These are phyloP conservation scores for Pseudodiploospora longispora DNA, from an alignment of 2,329 filamentous ascomycete species.

Conservation along the genomic window DNA sequence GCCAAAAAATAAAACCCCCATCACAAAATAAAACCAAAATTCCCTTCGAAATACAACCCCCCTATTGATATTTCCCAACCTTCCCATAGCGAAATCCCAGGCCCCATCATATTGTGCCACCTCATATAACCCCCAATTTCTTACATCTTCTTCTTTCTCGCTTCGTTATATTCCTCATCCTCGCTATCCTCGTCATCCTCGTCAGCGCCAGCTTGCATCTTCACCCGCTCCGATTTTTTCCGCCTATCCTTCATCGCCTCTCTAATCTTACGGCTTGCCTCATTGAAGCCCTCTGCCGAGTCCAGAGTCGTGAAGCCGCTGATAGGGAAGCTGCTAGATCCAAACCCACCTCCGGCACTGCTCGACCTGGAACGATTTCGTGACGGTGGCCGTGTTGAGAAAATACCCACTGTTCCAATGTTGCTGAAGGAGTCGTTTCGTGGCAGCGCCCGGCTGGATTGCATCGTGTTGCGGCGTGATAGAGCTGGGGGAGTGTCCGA, in stretches of 20 bases:
- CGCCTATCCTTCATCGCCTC: conserved; percentile 68
- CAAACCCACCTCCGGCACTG: conserved; percentile 56
- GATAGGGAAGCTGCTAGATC: conserved; percentile 55
- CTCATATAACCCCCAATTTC: not conserved
- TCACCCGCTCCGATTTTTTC: conserved; percentile 39
- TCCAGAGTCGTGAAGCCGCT: conserved; percentile 62
- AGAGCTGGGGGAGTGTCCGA: conserved; percentile 31
- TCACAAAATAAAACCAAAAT: not conserved
- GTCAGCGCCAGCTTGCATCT: conserved; percentile 26
- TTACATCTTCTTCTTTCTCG: conserved; percentile 33
- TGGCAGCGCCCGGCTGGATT: conserved; percentile 51
- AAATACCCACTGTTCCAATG: conserved; percentile 79
- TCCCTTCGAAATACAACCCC: not conserved
- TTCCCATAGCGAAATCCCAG: not conserved
- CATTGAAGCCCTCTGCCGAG: conserved; percentile 64
- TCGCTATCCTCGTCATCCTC: conserved; percentile 30
- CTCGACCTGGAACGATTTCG: conserved; percentile 65
- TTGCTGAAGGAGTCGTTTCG: conserved; percentile 93
- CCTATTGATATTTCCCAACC: not conserved
- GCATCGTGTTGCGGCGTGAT: conserved; percentile 42
- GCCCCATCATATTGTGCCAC: not conserved
- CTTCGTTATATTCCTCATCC: conserved; percentile 35
- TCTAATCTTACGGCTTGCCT: conserved; percentile 76
- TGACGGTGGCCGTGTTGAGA: conserved; percentile 79
- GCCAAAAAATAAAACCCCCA: not conserved